Evolutionary conservation across 768 basidiomycete species (phyloP).

Genomic region (Rhodocollybia butyracea): DNA sequence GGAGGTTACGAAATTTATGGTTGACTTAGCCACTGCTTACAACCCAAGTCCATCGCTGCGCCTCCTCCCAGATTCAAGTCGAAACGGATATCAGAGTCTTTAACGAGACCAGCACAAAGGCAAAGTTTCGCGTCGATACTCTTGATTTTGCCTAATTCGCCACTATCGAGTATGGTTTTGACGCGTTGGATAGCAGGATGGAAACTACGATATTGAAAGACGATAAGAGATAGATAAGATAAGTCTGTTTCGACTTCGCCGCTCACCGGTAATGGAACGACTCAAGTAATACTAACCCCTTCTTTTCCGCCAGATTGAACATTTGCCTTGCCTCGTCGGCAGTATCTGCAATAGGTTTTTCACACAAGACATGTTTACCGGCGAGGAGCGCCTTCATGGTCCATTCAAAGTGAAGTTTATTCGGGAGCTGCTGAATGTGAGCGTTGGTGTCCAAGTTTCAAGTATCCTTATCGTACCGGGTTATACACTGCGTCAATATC

Average conservation of each 20-base stretch:
- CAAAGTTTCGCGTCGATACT: conserved; percentile 34
- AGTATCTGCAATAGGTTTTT: conserved; percentile 54
- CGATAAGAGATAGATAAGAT: background rate
- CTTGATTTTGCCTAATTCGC: conserved; percentile 49
- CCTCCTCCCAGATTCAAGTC: conserved; percentile 56
- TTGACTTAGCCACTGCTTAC: no score
- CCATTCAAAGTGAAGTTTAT: conserved; percentile 64
- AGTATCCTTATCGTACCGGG: conserved; percentile 31
- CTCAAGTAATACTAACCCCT: conserved; percentile 52
- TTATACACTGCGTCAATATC: conserved; percentile 57
- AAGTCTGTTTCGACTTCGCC: no score
- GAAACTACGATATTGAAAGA: conserved; percentile 35
- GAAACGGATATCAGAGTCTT: conserved; percentile 45
- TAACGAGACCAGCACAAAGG: conserved; percentile 29
- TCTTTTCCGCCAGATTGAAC: conserved; percentile 45
- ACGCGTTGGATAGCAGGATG: conserved; percentile 56
- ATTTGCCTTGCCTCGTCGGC: conserved; percentile 51
- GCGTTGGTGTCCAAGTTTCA: no score
- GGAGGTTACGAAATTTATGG: background rate
- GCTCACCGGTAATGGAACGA: conserved; percentile 56
- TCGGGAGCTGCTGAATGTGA: conserved; percentile 42
- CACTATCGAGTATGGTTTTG: conserved; percentile 48
- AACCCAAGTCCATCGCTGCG: conserved; percentile 58
- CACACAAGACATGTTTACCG: conserved; percentile 64
- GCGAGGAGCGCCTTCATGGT: conserved; percentile 58